These are phyloP conservation scores for Xylaria polymorpha DNA, from an alignment of 2,329 filamentous ascomycete genomes.

Conservation along the genomic window DNA sequence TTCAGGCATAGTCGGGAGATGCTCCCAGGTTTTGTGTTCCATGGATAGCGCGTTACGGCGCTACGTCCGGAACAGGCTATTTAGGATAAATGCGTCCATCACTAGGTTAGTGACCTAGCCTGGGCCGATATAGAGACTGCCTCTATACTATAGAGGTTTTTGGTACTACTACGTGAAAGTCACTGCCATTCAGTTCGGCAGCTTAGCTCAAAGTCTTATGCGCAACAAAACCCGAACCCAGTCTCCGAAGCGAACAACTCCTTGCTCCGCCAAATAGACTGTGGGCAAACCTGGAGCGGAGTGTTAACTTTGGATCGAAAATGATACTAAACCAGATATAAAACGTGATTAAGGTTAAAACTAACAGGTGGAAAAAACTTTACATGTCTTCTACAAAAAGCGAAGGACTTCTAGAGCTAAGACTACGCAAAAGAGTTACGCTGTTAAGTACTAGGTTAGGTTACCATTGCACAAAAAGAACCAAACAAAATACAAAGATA, in stretches of 20 bases:
- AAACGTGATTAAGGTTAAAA: too few relatives aligned
- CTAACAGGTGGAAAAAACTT: neutral
- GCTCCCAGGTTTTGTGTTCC: slow-evolving; percentile 29
- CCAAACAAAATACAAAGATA: neutral
- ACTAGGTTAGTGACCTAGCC: neutral
- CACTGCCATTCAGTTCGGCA: neutral
- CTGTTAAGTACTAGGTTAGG: too few relatives aligned
- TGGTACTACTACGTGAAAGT: neutral
- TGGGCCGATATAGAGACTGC: neutral
- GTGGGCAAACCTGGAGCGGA: too few relatives aligned
- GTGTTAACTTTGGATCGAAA: too few relatives aligned
- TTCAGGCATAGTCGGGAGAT: slow-evolving; percentile 21
- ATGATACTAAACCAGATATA: too few relatives aligned
- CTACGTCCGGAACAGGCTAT: slow-evolving; percentile 44
- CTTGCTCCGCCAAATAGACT: neutral
- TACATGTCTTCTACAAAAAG: neutral
- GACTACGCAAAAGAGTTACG: too few relatives aligned
- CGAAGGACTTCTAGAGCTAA: too few relatives aligned
- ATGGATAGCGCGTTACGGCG: slow-evolving; percentile 27
- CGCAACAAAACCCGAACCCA: neutral
- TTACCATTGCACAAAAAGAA: too few relatives aligned
- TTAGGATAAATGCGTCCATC: slow-evolving; percentile 39
- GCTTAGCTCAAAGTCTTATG: neutral
- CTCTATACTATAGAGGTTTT: neutral
- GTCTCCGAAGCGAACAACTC: neutral